These are phyloP conservation scores for Ophiostoma ips DNA, from an alignment of 2,329 filamentous ascomycete genomes.

Conservation along the genomic window DNA sequence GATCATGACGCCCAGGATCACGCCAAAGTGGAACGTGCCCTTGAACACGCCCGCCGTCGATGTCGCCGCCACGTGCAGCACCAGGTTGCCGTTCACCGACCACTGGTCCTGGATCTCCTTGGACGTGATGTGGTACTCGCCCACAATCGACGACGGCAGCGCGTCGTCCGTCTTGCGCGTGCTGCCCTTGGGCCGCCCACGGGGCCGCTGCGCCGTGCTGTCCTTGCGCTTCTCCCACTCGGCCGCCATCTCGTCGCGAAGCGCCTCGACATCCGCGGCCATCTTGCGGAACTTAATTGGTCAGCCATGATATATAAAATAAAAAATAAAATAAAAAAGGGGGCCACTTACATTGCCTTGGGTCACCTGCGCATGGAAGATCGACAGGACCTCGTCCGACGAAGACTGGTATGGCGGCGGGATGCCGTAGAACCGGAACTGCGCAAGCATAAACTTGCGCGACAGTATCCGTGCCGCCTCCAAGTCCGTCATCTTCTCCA, in stretches of 20 bases:
- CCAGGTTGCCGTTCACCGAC: conserved; percentile 17
- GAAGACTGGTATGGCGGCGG: conserved; percentile 15
- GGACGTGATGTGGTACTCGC: conserved; percentile 18
- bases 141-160: conserved; percentile 13
- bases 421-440: conserved; percentile 16
- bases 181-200: conserved; percentile 15
- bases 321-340: neutral
- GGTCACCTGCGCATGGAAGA: conserved; percentile 13
- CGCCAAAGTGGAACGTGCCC: conserved; percentile 20
- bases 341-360: conserved; percentile 9
- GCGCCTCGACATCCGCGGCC: conserved; percentile 12
- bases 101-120: conserved; percentile 16
- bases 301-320: too few relatives aligned
- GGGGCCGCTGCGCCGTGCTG: conserved; percentile 10
- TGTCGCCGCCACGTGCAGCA: conserved; percentile 16
- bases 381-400: conserved; percentile 11
- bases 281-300: conserved; percentile 14
- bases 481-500: conserved; percentile 14
- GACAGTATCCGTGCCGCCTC: conserved; percentile 13
- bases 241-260: conserved; percentile 13
- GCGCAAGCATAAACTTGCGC: conserved; percentile 14
- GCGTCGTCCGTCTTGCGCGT: conserved; percentile 12
- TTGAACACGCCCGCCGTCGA: conserved; percentile 17
- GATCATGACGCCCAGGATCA: conserved; percentile 19
- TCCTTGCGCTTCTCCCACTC: conserved; percentile 14